Evolutionary conservation across 2,329 filamentous ascomycete genomes (phyloP).

Genomic region (Nigrospora osmanthi): DNA sequence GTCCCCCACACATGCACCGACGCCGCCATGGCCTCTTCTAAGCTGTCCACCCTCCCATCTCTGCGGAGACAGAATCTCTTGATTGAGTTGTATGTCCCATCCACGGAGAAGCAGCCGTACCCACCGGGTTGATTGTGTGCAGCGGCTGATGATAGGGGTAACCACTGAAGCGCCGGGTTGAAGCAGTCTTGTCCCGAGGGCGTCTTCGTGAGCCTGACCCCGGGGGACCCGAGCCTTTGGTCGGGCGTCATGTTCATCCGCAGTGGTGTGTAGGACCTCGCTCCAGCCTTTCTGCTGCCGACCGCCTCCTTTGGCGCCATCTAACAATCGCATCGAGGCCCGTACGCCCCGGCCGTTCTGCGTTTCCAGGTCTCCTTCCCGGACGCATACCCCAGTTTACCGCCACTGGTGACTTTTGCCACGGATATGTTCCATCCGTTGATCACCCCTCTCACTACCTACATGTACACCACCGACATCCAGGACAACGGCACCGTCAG

Average conservation of each 20-base stretch:
- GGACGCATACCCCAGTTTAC: slow-evolving; percentile 66
- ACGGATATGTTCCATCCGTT: slow-evolving; percentile 95
- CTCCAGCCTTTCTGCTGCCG: slow-evolving; percentile 1
- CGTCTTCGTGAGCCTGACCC: slow-evolving; percentile 77
- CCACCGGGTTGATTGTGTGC: neutral
- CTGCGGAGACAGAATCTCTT: slow-evolving; percentile 69
- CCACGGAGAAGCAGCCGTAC: slow-evolving; percentile 1
- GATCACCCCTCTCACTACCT: slow-evolving; percentile 86
- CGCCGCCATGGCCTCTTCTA: slow-evolving; percentile 32
- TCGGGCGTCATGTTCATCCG: slow-evolving; percentile 87
- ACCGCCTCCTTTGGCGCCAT: too few species aligned
- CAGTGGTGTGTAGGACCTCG: slow-evolving; percentile 51
- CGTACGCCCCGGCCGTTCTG: slow-evolving; percentile 79
- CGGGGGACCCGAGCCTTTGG: slow-evolving; percentile 76
- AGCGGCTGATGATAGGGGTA: slow-evolving; percentile 13
- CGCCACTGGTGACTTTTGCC: slow-evolving; percentile 79
- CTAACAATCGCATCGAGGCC: slow-evolving; percentile 46
- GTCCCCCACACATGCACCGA: too few species aligned
- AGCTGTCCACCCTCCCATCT: slow-evolving; percentile 40
- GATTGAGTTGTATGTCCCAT: slow-evolving; percentile 68
- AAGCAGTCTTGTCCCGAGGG: slow-evolving; percentile 79
- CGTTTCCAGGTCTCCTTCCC: slow-evolving; percentile 89
- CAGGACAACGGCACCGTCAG: slow-evolving; percentile 71
- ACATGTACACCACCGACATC: slow-evolving; percentile 79
- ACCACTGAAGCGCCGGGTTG: slow-evolving; percentile 60